Evolutionary conservation across 306 rosid species (phyloP).

Genomic region (Quercus glauca): DNA sequence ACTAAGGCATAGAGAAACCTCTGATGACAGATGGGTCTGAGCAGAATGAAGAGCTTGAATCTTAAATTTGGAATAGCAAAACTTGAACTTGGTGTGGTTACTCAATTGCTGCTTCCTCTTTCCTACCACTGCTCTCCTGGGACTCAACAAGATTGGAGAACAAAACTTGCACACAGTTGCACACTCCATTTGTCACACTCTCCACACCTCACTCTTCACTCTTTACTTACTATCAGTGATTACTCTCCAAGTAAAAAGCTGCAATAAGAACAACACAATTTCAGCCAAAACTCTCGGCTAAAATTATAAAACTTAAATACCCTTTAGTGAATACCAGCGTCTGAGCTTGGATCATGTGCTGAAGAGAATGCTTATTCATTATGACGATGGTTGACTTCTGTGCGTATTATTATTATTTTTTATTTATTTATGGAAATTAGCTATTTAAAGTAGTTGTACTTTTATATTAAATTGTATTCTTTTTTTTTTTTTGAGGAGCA

Average conservation of each 20-base stretch:
- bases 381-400: too few species aligned
- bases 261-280: neutral
- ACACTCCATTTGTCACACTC: constrained; percentile 5
- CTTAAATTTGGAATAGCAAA: constrained; percentile 3
- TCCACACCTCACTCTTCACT: neutral
- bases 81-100: neutral
- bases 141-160: neutral
- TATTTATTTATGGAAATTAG: too few species aligned
- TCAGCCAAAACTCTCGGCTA: too few species aligned
- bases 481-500: too few species aligned
- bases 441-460: too few species aligned
- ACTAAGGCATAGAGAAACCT: constrained; percentile 9
- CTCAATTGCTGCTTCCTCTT: neutral
- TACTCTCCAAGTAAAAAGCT: neutral
- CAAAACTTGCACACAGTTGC: neutral
- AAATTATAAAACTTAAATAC: too few species aligned
- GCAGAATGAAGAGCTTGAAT: neutral
- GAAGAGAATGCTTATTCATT: too few species aligned
- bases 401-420: too few species aligned
- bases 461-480: too few species aligned
- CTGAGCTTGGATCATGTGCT: too few species aligned
- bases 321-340: too few species aligned
- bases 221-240: neutral
- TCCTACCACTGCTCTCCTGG: neutral
- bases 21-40: neutral